A percentile compares a stretch with the other conserved stretches of the same genome.
Conservation (phyloP, 345 rosid genomes). For the Cardamine occulta region DNA sequence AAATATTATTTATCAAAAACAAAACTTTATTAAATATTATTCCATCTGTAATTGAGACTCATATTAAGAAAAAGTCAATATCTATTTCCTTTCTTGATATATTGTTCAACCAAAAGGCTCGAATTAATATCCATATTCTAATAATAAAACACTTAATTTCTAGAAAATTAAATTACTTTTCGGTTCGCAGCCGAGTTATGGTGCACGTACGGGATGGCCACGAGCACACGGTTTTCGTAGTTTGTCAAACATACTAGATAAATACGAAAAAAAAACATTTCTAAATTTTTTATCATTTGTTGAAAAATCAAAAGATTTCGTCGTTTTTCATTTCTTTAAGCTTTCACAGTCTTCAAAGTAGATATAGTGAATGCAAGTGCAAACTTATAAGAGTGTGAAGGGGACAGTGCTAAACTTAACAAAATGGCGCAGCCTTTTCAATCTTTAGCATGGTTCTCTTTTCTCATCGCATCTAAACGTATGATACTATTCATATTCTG, state of each 20-base stretch:
- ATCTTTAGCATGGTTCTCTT: constrained; percentile 18
- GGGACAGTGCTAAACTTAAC: constrained; percentile 34
- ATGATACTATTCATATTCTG: constrained; percentile 1
- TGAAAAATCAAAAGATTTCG: not conserved
- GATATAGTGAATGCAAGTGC: constrained; percentile 30
- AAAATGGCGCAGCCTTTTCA: constrained; percentile 40
- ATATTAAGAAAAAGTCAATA: constrained; percentile 13
- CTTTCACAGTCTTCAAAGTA: constrained; percentile 23
- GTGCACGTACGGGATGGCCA: constrained; percentile 31
- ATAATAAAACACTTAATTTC: not conserved
- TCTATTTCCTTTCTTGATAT: not conserved
- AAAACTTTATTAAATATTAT: not conserved
- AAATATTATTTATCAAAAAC: too few relatives aligned
- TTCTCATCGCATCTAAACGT: constrained; percentile 32
- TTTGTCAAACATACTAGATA: constrained; percentile 33
- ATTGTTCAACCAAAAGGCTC: not conserved
- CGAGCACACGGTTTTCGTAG: constrained; percentile 27
- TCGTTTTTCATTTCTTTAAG: constrained; percentile 12
- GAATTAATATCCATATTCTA: not conserved
- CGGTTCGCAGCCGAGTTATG: constrained; percentile 15
- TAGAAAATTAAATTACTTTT: constrained; percentile 9
- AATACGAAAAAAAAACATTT: not conserved
- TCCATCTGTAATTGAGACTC: not conserved
- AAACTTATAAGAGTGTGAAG: constrained; percentile 36
- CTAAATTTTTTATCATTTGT: not conserved